These are phyloP conservation scores for Trypanosoma theileri DNA, from an alignment of 208 protist genomes.

Conservation along the genomic window DNA sequence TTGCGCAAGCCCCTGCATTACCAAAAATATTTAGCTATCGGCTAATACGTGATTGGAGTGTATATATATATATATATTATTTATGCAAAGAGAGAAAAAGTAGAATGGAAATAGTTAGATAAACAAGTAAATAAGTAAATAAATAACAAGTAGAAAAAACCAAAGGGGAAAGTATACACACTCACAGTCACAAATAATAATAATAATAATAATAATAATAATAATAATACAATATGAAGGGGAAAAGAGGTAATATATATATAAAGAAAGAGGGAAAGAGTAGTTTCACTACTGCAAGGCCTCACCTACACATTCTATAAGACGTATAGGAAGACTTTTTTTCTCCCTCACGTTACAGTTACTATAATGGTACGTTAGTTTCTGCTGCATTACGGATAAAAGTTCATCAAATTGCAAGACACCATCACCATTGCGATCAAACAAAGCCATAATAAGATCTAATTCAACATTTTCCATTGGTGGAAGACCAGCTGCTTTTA, in stretches of 20 bases:
- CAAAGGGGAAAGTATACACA: background rate
- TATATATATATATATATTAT: conserved; percentile 23
- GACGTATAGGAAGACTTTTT: conserved; percentile 51
- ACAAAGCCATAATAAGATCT: conserved; percentile 74
- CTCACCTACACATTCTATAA: conserved; percentile 53
- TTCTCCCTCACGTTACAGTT: conserved; percentile 23
- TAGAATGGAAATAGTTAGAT: conserved; percentile 11
- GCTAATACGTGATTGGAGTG: background rate
- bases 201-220: conserved; percentile 20
- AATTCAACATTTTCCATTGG: conserved; percentile 35
- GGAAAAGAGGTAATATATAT: conserved; percentile 15
- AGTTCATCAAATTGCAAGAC: conserved; percentile 85
- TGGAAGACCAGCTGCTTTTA: conserved; percentile 50
- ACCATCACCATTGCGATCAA: conserved; percentile 85
- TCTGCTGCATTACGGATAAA: conserved; percentile 74
- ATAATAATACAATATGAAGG: conserved; percentile 4
- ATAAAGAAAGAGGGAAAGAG: background rate
- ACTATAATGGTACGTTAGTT: conserved; percentile 69
- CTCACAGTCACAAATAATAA: background rate
- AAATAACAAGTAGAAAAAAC: conserved; percentile 3
- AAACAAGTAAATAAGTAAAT: background rate
- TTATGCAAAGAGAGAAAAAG: background rate
- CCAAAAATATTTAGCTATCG: background rate
- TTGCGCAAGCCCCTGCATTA: conserved; percentile 21
- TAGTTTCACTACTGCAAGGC: background rate